A percentile compares a stretch with the other conserved stretches of the same genome.
Conservation (phyloP, 2,329 filamentous ascomycete species). For the Thielaviopsis punctulata region DNA sequence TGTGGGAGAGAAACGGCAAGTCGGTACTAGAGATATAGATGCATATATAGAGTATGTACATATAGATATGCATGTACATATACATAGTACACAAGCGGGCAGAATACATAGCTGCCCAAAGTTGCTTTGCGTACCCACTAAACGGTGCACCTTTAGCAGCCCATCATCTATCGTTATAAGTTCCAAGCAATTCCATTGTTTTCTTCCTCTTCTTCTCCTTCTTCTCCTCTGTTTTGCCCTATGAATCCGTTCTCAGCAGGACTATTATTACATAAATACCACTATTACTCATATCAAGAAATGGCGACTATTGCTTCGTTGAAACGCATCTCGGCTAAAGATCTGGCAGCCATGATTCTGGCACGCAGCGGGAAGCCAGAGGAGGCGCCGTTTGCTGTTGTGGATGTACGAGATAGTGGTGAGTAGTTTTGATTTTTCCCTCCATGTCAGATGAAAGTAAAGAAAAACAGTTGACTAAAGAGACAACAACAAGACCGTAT, state of each 20-base stretch:
- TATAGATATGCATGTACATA: too few relatives aligned
- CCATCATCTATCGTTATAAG: too few relatives aligned
- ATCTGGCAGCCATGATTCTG: constrained; percentile 49
- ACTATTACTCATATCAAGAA: neutral
- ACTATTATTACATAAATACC: neutral
- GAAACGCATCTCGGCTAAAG: constrained; percentile 47
- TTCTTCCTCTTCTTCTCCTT: neutral
- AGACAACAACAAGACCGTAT: constrained; percentile 48
- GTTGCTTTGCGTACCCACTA: too few relatives aligned
- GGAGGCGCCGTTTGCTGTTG: constrained; percentile 44
- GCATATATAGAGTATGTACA: too few relatives aligned
- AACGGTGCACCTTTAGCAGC: too few relatives aligned
- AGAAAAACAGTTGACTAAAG: neutral
- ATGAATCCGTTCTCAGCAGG: too few relatives aligned
- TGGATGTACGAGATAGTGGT: constrained; percentile 83
- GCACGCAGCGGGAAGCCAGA: constrained; percentile 23
- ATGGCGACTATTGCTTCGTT: constrained; percentile 45
- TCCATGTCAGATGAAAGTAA: neutral
- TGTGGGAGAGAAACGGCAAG: too few relatives aligned
- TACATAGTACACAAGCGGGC: too few relatives aligned
- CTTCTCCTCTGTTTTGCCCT: neutral
- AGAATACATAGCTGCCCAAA: too few relatives aligned
- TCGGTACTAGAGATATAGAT: too few relatives aligned
- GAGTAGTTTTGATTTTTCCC: constrained; percentile 16
- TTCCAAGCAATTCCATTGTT: neutral